Percentiles rank a stretch among this genome's conserved stretches.
Conservation (phyloP, 208 protist genomes). For the Trichomonas vaginalis region DNA sequence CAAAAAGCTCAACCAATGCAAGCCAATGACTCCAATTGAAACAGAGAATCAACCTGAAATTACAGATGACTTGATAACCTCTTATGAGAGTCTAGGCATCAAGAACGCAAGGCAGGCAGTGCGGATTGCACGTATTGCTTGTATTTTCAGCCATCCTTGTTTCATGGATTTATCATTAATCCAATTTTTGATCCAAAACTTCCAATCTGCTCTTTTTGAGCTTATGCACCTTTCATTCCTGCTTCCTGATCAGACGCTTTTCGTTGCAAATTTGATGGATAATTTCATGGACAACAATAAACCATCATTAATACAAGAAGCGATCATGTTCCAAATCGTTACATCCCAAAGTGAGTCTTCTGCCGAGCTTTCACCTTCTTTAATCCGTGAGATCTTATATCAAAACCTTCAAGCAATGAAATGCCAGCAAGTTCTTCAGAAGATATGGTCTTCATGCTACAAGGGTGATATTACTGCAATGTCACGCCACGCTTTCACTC, state of each 20-base stretch:
- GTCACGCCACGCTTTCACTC: not conserved
- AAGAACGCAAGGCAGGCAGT: not conserved
- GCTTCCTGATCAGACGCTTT: not conserved
- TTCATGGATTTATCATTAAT: not conserved
- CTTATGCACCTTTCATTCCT: not conserved
- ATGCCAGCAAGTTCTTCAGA: not conserved
- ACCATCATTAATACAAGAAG: not conserved
- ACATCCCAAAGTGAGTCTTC: not conserved
- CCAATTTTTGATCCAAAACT: not conserved
- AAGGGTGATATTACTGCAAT: not conserved
- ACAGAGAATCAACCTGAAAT: not conserved
- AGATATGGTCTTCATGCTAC: not conserved
- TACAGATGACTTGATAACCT: not conserved
- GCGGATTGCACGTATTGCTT: not conserved
- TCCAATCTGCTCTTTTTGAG: not conserved
- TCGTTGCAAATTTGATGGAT: not conserved
- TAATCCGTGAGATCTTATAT: not conserved
- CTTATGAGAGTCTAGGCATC: not conserved
- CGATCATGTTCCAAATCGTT: not conserved
- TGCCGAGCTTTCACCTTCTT: not conserved
- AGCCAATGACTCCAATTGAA: not conserved
- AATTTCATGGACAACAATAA: not conserved
- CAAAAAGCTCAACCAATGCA: not conserved
- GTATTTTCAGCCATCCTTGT: not conserved
- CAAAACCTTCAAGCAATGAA: not conserved